Conservation (phyloP, 768 basidiomycete genomes). For the Tulasnella sp. region DNA sequence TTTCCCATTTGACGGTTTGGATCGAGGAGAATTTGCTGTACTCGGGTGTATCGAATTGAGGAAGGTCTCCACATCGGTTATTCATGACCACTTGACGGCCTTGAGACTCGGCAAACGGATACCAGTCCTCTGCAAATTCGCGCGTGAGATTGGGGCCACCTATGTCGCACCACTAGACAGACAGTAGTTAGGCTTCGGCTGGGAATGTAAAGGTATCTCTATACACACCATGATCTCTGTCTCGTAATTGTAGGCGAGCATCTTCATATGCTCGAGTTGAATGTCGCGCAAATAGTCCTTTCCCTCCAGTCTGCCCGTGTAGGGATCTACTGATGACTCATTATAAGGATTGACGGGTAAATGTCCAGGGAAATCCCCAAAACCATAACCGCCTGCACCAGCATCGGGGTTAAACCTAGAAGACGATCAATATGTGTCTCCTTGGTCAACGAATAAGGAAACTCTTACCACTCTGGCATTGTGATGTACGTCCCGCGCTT, state of each 20-base stretch:
- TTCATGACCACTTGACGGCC: slow-evolving; percentile 41
- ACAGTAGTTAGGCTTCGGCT: slow-evolving; percentile 17
- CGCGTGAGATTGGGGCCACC: slow-evolving; percentile 26
- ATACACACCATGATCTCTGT: slow-evolving; percentile 44
- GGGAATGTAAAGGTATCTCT: background rate
- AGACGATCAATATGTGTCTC: background rate
- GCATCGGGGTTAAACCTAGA: slow-evolving; percentile 46
- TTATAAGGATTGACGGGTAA: slow-evolving; percentile 45
- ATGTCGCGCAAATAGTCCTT: slow-evolving; percentile 43
- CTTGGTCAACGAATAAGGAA: too few relatives aligned
- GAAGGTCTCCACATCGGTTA: slow-evolving; percentile 37
- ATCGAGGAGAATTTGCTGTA: slow-evolving; percentile 39
- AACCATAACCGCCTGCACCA: slow-evolving; percentile 36
- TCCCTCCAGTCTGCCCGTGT: slow-evolving; percentile 42
- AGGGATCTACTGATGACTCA: slow-evolving; percentile 39
- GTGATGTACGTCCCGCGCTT: slow-evolving; percentile 51
- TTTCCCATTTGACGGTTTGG: slow-evolving; percentile 45
- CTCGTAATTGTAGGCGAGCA: slow-evolving; percentile 37
- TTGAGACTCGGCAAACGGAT: slow-evolving; percentile 20
- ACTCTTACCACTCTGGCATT: slow-evolving; percentile 41
- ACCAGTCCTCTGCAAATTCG: slow-evolving; percentile 19
- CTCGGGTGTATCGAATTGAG: slow-evolving; percentile 49
- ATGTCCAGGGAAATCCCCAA: slow-evolving; percentile 42
- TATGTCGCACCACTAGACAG: slow-evolving; percentile 45
- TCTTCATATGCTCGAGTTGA: slow-evolving; percentile 43